These are phyloP conservation scores for Lentinula aciculospora DNA, from an alignment of 768 basidiomycete species.

Conservation along the genomic window DNA sequence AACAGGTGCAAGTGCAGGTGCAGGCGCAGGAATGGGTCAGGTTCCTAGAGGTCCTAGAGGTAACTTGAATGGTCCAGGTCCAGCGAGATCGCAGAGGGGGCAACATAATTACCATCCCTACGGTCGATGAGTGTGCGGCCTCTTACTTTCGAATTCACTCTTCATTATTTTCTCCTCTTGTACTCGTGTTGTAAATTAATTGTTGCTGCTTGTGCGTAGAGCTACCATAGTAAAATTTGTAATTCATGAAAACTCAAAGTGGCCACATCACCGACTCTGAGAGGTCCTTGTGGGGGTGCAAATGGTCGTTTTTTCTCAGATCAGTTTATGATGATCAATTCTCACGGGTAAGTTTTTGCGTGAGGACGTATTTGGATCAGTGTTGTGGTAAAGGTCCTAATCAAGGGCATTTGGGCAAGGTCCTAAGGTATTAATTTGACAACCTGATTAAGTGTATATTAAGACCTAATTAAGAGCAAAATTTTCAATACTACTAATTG, in stretches of 20 bases:
- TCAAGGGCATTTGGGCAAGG: neutral
- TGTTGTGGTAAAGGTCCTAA: too few relatives aligned
- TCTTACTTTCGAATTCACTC: neutral
- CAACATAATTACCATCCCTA: slow-evolving; percentile 7
- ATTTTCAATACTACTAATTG: neutral
- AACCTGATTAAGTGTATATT: neutral
- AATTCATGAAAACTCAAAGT: too few relatives aligned
- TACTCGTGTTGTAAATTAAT: neutral
- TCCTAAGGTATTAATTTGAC: neutral
- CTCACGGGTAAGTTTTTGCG: too few relatives aligned
- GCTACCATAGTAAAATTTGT: neutral
- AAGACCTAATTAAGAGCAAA: neutral
- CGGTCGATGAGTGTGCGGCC: neutral
- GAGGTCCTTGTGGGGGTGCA: too few relatives aligned
- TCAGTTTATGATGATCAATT: too few relatives aligned
- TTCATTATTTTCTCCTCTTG: neutral
- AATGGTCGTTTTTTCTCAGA: too few relatives aligned
- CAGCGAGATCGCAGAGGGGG: slow-evolving; percentile 1
- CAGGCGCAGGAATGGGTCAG: neutral
- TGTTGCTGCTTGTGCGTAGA: neutral
- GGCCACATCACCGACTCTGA: too few relatives aligned
- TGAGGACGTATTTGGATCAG: too few relatives aligned
- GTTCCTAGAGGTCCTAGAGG: slow-evolving; percentile 5
- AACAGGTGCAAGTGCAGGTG: neutral
- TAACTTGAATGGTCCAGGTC: neutral